Conservation (phyloP, 1,284 basidiomycete genomes). For the Tilletiaria anomala region DNA sequence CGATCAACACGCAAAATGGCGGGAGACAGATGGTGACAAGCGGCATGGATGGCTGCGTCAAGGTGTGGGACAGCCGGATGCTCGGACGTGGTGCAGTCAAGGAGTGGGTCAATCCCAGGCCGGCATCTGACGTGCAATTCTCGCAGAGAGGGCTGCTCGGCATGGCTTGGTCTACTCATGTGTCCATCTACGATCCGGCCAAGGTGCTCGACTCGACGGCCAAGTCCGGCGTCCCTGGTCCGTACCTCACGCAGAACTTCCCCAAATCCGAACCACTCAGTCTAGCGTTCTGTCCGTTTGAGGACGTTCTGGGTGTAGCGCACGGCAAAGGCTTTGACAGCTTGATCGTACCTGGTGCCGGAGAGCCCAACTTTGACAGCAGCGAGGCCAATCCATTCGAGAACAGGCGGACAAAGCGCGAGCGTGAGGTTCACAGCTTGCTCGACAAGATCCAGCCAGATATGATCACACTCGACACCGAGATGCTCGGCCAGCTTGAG, state of each 20-base stretch:
- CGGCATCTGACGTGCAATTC: conserved; percentile 40
- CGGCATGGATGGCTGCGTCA: conserved; percentile 75
- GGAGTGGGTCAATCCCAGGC: conserved; percentile 56
- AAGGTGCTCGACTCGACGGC: conserved; percentile 8
- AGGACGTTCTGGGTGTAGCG: conserved; percentile 71
- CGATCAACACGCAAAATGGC: conserved; percentile 57
- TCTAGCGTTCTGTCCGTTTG: conserved; percentile 66
- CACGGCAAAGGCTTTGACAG: conserved; percentile 60
- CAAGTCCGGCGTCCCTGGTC: conserved; percentile 45
- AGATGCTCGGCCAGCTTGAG: conserved; percentile 51
- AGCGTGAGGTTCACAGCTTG: conserved; percentile 77
- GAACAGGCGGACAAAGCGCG: conserved; percentile 61
- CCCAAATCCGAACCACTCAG: conserved; percentile 49
- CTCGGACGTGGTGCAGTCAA: conserved; percentile 68
- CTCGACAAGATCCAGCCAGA: conserved; percentile 93
- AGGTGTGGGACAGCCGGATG: conserved; percentile 88
- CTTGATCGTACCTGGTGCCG: conserved; percentile 75
- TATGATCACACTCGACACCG: conserved; percentile 77
- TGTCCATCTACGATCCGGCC: conserved; percentile 51
- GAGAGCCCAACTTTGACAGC: conserved; percentile 89
- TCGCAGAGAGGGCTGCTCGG: conserved; percentile 65
- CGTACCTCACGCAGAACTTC: conserved; percentile 31
- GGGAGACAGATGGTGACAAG: conserved; percentile 83
- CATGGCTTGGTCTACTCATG: conserved; percentile 56
- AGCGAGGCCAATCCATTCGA: conserved; percentile 90